Evolutionary conservation across 2,329 filamentous ascomycete genomes (phyloP).

Genomic region (Podosphaera aphanis): DNA sequence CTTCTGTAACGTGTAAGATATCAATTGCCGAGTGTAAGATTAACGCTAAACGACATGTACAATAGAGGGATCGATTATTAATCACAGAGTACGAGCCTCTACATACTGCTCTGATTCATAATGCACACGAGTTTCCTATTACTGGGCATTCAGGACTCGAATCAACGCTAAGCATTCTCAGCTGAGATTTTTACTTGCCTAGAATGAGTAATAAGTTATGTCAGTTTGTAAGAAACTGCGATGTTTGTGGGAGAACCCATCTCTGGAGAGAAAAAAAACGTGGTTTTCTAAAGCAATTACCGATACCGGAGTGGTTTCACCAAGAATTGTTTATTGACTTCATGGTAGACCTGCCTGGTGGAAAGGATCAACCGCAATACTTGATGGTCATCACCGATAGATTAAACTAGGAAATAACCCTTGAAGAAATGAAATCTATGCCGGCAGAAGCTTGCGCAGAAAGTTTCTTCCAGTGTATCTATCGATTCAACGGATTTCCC

Average conservation of each 20-base stretch:
- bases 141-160: background rate
- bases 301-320: background rate
- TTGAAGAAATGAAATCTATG: background rate
- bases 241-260: background rate
- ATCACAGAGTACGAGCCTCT: background rate
- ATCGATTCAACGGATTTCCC: background rate
- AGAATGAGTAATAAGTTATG: background rate
- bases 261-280: background rate
- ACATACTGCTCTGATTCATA: background rate
- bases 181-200: too few relatives aligned
- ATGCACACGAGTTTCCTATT: background rate
- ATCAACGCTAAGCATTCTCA: background rate
- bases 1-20: background rate
- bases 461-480: background rate
- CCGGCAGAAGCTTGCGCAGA: background rate
- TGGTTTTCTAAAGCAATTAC: constrained; percentile 1
- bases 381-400: too few relatives aligned
- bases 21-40: background rate
- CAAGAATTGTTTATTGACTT: too few relatives aligned
- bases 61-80: background rate
- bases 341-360: too few relatives aligned
- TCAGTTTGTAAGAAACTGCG: background rate
- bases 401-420: too few relatives aligned
- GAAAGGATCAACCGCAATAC: too few relatives aligned
- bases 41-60: background rate